These are phyloP conservation scores for Coemansia sp. DNA, from an alignment of 192 early-diverging fungal genomes.

Conservation along the genomic window DNA sequence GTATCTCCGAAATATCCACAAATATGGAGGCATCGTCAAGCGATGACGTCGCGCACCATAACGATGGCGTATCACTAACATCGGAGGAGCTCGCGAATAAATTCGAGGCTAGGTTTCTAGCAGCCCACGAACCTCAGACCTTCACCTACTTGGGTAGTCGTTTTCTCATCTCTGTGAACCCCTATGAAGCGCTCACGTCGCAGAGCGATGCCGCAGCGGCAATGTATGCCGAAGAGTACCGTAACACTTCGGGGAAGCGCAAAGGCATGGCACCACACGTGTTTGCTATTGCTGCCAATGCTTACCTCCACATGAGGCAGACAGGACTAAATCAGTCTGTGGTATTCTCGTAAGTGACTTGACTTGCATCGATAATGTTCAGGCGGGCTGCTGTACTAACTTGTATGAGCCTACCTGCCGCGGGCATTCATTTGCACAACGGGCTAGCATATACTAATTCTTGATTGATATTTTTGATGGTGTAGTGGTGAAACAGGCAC, in stretches of 20 bases:
- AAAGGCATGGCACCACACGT: slow-evolving; percentile 69
- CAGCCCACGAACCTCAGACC: slow-evolving; percentile 50
- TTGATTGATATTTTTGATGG: slow-evolving; percentile 10
- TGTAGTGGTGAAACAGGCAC: slow-evolving; percentile 82
- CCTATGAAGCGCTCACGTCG: slow-evolving; percentile 59
- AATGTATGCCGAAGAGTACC: slow-evolving; percentile 71
- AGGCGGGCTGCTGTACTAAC: not conserved
- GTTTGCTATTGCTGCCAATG: slow-evolving; percentile 79
- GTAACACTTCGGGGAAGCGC: slow-evolving; percentile 58
- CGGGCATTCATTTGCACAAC: not conserved
- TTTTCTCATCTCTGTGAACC: slow-evolving; percentile 70
- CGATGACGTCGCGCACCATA: slow-evolving; percentile 49
- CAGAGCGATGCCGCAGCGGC: slow-evolving; percentile 64
- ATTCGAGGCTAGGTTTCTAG: slow-evolving; percentile 54
- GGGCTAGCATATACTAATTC: not conserved
- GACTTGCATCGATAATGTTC: not conserved
- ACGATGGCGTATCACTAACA: slow-evolving; percentile 49
- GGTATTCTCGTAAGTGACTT: slow-evolving; percentile 71
- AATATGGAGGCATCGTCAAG: slow-evolving; percentile 42
- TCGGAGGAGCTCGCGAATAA: slow-evolving; percentile 43
- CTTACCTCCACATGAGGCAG: slow-evolving; percentile 85
- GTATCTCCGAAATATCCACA: not conserved
- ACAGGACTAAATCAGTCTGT: slow-evolving; percentile 88
- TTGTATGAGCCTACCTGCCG: not conserved
- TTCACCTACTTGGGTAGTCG: slow-evolving; percentile 72